phyloP scores from a whole-genome alignment of 805 yeast genomes.

The Teunomyces aglyptinius region DNA sequence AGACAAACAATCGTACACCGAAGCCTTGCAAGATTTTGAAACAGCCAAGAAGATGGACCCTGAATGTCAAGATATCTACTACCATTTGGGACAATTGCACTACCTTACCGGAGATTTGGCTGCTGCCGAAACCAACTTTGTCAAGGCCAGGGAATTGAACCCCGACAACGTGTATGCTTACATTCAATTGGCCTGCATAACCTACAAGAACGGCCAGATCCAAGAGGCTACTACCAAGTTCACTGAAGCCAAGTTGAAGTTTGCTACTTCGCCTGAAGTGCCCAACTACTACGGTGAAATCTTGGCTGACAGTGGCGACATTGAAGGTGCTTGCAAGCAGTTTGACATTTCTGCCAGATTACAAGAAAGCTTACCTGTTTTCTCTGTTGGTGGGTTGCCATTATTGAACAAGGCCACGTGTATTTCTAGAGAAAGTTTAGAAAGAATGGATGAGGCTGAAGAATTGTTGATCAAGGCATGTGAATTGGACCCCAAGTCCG shows the following conservation, averaged over 20 bases:
- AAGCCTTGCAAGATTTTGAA: conserved; percentile 64
- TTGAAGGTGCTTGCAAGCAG: conserved; percentile 70
- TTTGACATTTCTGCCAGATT: conserved; percentile 83
- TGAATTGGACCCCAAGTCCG: conserved; percentile 82
- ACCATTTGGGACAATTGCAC: conserved; percentile 91
- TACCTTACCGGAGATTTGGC: conserved; percentile 75
- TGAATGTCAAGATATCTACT: conserved; percentile 75
- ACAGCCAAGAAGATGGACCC: conserved; percentile 70
- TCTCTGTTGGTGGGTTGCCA: conserved; percentile 85
- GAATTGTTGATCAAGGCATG: conserved; percentile 70
- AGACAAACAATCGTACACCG: conserved; percentile 65
- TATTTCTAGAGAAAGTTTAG: conserved; percentile 53
- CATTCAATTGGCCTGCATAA: conserved; percentile 90
- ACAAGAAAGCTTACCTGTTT: conserved; percentile 66
- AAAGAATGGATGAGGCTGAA: conserved; percentile 53
- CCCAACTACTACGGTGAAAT: conserved; percentile 96
- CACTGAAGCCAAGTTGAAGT: conserved; percentile 64
- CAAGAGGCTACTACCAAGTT: conserved; percentile 64
- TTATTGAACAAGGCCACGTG: conserved; percentile 84
- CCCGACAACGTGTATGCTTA: conserved; percentile 77
- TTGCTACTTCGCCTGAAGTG: conserved; percentile 86
- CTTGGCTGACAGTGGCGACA: conserved; percentile 75
- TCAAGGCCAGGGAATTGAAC: conserved; percentile 71
- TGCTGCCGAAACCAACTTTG: conserved; percentile 72
- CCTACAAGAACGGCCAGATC: conserved; percentile 70